phyloP scores from a whole-genome alignment of 768 basidiomycete species.

The Asterophora lycoperdoides region DNA sequence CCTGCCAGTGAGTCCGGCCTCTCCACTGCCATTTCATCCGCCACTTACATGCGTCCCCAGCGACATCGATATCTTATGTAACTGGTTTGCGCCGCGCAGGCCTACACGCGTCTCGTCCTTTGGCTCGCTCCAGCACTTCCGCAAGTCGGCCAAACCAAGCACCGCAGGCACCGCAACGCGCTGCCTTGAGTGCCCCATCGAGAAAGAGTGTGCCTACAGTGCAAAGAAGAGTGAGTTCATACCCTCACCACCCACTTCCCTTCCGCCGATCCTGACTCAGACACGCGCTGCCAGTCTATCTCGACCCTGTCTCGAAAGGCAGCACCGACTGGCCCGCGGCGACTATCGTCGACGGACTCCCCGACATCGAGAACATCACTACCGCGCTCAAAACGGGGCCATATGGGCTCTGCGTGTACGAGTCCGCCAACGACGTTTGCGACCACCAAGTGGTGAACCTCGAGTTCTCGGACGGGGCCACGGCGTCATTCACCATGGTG shows the following conservation, averaged over 20 bases:
- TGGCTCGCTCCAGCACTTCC: conserved; percentile 82
- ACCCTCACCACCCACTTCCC: not conserved
- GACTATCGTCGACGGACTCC: conserved; percentile 71
- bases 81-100: conserved; percentile 64
- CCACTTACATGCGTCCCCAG: conserved; percentile 32
- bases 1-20: conserved; percentile 67
- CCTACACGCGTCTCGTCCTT: conserved; percentile 79
- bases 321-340: conserved; percentile 59
- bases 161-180: conserved; percentile 62
- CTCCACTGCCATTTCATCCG: not conserved
- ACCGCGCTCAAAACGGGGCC: conserved; percentile 64
- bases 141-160: conserved; percentile 63
- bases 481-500: conserved; percentile 86
- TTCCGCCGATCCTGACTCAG: not conserved
- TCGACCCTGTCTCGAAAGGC: conserved; percentile 63
- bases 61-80: conserved; percentile 80
- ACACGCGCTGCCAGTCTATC: conserved; percentile 54
- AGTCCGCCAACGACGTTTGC: conserved; percentile 80
- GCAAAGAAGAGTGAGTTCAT: conserved; percentile 69
- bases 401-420: conserved; percentile 84
- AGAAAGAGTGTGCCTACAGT: conserved; percentile 77
- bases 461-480: conserved; percentile 77
- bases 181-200: conserved; percentile 75
- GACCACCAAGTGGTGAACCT: conserved; percentile 91
- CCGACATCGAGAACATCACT: conserved; percentile 84